Conservation (phyloP, 805 yeast genomes). For the Zygoascus flipseniorum region DNA sequence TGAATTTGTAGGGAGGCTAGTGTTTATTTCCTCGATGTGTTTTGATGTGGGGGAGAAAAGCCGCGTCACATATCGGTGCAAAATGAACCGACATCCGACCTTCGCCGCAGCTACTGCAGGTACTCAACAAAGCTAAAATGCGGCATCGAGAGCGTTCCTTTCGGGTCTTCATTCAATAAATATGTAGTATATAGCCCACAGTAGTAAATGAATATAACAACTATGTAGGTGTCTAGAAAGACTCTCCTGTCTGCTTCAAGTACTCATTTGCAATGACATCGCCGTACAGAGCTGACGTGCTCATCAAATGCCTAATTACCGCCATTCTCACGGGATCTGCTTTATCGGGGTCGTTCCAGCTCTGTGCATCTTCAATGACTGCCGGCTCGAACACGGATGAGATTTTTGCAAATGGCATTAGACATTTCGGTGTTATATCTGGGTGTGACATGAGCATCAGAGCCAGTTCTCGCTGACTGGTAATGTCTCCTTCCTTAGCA, state of each 20-base stretch:
- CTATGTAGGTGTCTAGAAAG: neutral
- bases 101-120: too few species aligned
- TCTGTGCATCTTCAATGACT: constrained; percentile 12
- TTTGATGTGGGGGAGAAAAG: too few species aligned
- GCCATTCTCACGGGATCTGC: constrained; percentile 25
- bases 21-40: too few species aligned
- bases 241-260: constrained; percentile 12
- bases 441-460: constrained; percentile 24
- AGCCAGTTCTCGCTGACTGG: constrained; percentile 23
- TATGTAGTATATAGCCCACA: too few species aligned
- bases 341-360: constrained; percentile 19
- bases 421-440: constrained; percentile 17
- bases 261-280: constrained; percentile 24
- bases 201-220: too few species aligned
- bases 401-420: constrained; percentile 19
- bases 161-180: too few species aligned
- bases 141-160: too few species aligned
- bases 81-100: too few species aligned
- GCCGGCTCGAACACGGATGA: constrained; percentile 17
- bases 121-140: too few species aligned
- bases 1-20: too few species aligned
- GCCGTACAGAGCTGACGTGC: constrained; percentile 19
- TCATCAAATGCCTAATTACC: constrained; percentile 24
- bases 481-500: constrained; percentile 22
- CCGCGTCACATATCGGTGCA: too few species aligned